phyloP scores from a whole-genome alignment of 495 filamentous ascomycete species.

The Penicillium canariense region DNA sequence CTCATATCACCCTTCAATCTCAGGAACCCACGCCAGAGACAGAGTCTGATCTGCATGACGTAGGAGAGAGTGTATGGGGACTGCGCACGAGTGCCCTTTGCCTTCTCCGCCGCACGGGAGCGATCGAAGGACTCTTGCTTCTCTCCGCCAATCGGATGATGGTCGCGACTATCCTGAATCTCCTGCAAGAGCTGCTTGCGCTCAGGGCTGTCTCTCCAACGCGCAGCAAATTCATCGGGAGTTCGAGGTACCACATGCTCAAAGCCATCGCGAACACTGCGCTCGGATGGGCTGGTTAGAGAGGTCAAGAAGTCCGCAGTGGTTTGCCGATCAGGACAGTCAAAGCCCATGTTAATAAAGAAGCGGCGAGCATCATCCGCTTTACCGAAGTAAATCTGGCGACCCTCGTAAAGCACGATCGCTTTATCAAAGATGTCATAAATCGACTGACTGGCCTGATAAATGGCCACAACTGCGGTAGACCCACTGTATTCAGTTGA shows the following conservation, averaged over 20 bases:
- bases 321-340: constrained; percentile 55
- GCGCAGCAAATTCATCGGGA: constrained; percentile 61
- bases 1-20: constrained; percentile 65
- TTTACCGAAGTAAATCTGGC: constrained; percentile 63
- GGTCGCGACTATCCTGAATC: constrained; percentile 25
- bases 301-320: constrained; percentile 70
- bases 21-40: constrained; percentile 47
- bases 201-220: constrained; percentile 52
- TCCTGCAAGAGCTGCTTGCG: constrained; percentile 47
- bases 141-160: neutral
- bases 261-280: constrained; percentile 55
- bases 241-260: constrained; percentile 65
- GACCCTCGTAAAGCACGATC: constrained; percentile 57
- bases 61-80: constrained; percentile 45
- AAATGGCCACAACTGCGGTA: constrained; percentile 76
- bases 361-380: constrained; percentile 54
- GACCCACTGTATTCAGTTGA: constrained; percentile 70
- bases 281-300: constrained; percentile 62
- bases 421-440: constrained; percentile 65
- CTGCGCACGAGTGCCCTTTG: constrained; percentile 29
- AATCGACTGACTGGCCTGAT: constrained; percentile 82
- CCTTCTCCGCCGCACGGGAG: constrained; percentile 29
- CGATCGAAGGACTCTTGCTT: neutral
- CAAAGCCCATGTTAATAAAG: constrained; percentile 58
- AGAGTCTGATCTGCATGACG: constrained; percentile 47